Conservation (phyloP, 1,284 basidiomycete species). For the Heterobasidion parviporum region DNA sequence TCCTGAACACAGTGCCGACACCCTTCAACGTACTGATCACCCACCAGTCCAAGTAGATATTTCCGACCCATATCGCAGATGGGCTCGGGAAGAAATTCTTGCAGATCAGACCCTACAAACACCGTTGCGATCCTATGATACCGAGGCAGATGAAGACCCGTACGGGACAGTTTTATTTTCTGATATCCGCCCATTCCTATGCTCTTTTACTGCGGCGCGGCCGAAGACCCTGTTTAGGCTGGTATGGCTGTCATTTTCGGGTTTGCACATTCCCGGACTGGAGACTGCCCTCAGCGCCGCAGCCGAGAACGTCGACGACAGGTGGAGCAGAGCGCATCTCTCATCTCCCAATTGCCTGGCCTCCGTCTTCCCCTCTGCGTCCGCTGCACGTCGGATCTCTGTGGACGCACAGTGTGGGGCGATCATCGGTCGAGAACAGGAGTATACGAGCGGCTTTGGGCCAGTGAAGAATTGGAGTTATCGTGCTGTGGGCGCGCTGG, state of each 20-base stretch:
- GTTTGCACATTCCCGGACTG: slow-evolving; percentile 68
- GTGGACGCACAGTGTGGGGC: slow-evolving; percentile 58
- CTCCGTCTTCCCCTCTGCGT: slow-evolving; percentile 40
- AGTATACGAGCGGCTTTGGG: slow-evolving; percentile 53
- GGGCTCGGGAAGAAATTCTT: slow-evolving; percentile 55
- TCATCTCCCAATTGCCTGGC: slow-evolving; percentile 33
- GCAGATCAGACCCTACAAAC: slow-evolving; percentile 35
- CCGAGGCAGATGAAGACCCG: slow-evolving; percentile 60
- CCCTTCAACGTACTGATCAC: slow-evolving; percentile 8
- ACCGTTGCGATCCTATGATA: slow-evolving; percentile 54
- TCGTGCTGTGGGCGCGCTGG: slow-evolving; percentile 45
- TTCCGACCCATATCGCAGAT: slow-evolving; percentile 60
- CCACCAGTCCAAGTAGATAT: slow-evolving; percentile 11
- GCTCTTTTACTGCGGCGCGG: slow-evolving; percentile 42
- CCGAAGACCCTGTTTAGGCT: slow-evolving; percentile 62
- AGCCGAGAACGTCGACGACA: slow-evolving; percentile 42
- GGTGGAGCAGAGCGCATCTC: slow-evolving; percentile 49
- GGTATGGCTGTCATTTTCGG: slow-evolving; percentile 72
- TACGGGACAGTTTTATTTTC: slow-evolving; percentile 74
- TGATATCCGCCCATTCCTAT: slow-evolving; percentile 69
- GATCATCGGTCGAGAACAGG: slow-evolving; percentile 55
- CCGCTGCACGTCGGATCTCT: slow-evolving; percentile 19
- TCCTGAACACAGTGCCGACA: slow-evolving; percentile 15
- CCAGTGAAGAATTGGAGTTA: slow-evolving; percentile 59
- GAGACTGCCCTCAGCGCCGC: slow-evolving; percentile 27